phyloP scores from a whole-genome alignment of 2,329 filamentous ascomycete genomes.

The Sordariomycetes sp. region DNA sequence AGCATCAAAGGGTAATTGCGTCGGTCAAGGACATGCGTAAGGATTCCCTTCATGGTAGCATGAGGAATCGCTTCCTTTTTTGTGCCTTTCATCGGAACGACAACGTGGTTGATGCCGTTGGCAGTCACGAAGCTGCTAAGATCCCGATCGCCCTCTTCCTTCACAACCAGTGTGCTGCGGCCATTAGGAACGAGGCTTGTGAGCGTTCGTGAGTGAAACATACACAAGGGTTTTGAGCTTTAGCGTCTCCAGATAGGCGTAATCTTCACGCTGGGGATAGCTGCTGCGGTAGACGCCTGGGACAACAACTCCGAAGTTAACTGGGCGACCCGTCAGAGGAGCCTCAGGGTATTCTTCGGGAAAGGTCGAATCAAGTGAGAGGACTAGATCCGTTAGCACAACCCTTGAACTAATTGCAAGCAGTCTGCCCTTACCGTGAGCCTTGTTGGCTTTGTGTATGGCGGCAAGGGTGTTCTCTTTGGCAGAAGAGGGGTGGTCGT shows the following conservation, averaged over 20 bases:
- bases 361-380: neutral
- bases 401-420: neutral
- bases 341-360: slow-evolving; percentile 8
- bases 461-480: slow-evolving; percentile 1
- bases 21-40: slow-evolving; percentile 62
- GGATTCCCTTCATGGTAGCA: slow-evolving; percentile 59
- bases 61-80: slow-evolving; percentile 68
- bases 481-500: too few species aligned
- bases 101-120: slow-evolving; percentile 61
- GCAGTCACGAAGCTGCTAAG: slow-evolving; percentile 53
- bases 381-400: slow-evolving; percentile 5
- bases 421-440: neutral
- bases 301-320: slow-evolving; percentile 70
- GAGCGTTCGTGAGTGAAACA: slow-evolving; percentile 1
- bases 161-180: slow-evolving; percentile 52
- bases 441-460: slow-evolving; percentile 5
- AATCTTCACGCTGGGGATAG: slow-evolving; percentile 65
- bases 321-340: slow-evolving; percentile 31
- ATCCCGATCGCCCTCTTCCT: slow-evolving; percentile 44
- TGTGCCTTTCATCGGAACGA: slow-evolving; percentile 78
- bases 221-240: slow-evolving; percentile 73
- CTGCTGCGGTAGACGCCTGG: slow-evolving; percentile 73
- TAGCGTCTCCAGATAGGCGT: slow-evolving; percentile 57
- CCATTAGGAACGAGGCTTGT: slow-evolving; percentile 6
- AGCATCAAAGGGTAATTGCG: slow-evolving; percentile 73